These are phyloP conservation scores for Phlegmacium glaucopus DNA, from an alignment of 768 basidiomycete genomes.

Conservation along the genomic window DNA sequence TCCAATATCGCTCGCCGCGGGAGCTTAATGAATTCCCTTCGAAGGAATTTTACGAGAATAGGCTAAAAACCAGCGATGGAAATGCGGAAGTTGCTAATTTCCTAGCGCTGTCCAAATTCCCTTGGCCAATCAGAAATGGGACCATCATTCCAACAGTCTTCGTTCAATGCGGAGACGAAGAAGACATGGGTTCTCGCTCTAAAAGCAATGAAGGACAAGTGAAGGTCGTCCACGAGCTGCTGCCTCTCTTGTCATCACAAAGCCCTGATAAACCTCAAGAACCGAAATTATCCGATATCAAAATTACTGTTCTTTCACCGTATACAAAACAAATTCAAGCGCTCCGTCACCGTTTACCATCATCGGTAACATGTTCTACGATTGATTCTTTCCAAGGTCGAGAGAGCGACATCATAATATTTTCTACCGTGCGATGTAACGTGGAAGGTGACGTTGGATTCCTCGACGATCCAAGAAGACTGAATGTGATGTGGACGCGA, in stretches of 20 bases:
- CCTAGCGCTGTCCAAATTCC: constrained; percentile 43
- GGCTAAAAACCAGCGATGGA: constrained; percentile 43
- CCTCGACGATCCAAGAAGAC: constrained; percentile 52
- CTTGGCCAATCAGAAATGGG: constrained; percentile 48
- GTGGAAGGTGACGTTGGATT: constrained; percentile 60
- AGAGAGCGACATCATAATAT: constrained; percentile 65
- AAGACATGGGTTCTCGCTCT: constrained; percentile 55
- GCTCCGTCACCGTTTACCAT: constrained; percentile 38
- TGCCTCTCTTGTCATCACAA: constrained; percentile 36
- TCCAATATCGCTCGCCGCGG: constrained; percentile 63
- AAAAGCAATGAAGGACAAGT: constrained; percentile 63
- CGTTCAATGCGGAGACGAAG: constrained; percentile 52
- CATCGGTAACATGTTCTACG: constrained; percentile 40
- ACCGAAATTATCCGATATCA: constrained; percentile 20
- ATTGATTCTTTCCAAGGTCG: constrained; percentile 68
- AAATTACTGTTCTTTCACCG: constrained; percentile 53
- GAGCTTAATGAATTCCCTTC: constrained; percentile 62
- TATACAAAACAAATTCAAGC: constrained; percentile 55
- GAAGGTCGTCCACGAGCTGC: constrained; percentile 44
- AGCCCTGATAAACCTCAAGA: constrained; percentile 12
- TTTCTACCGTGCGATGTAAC: constrained; percentile 63
- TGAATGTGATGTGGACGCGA: constrained; percentile 74
- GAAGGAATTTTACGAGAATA: constrained; percentile 56
- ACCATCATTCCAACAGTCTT: constrained; percentile 51
- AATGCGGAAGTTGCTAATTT: constrained; percentile 33